Evolutionary conservation across 2,329 filamentous ascomycete genomes (phyloP), one percentile per base, ranked within the genome.

Genomic region (Didymella glomerata): DNA sequence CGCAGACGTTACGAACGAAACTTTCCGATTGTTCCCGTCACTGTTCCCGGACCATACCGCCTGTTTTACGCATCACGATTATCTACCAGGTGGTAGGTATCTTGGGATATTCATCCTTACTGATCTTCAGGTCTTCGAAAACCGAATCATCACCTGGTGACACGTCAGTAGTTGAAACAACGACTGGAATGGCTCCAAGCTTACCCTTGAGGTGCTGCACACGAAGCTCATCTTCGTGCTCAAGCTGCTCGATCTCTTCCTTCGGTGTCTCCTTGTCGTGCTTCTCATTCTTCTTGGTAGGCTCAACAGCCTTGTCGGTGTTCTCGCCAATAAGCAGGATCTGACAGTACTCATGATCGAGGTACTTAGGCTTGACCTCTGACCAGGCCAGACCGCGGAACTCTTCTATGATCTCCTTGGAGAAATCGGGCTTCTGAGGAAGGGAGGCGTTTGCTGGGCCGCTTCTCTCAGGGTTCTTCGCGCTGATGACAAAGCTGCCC

Each of bases 271-370:
- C 85, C 68, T 89, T 87, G 16, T 76, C 67, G 6, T 81, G 73
- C 62, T 85, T 80, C 68, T 88, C 80, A 44, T 86, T 78, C 63
- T 88, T 87, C 22, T 82, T 79, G 3, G 82, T 81, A 25, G 84
- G 79, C 67, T 88, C 82, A 0, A 86, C 78, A 0, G 86, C 88
- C 60, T 85, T 85, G 0, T 85, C 81, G 24, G 77, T 79, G 1
- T 84, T 84, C 68, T 92, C 87, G 7, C 93, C 92, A 44, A 97
- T 88, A 56, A 97, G 82, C 10, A 97, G 78, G 53, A 96, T 84
- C 71, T 96, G 91, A 0, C 90, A 85, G 64, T 91, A 90, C 32
- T 83, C 83, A 70, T 91, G 92, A 67, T 94, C 84, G 3, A 96
- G 81, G 66, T 93, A 87, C 57, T 90, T 86, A 0, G 92, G 90